These are phyloP conservation scores for Leonotis leonurus DNA, from an alignment of 257 asterid genomes.

Conservation along the genomic window DNA sequence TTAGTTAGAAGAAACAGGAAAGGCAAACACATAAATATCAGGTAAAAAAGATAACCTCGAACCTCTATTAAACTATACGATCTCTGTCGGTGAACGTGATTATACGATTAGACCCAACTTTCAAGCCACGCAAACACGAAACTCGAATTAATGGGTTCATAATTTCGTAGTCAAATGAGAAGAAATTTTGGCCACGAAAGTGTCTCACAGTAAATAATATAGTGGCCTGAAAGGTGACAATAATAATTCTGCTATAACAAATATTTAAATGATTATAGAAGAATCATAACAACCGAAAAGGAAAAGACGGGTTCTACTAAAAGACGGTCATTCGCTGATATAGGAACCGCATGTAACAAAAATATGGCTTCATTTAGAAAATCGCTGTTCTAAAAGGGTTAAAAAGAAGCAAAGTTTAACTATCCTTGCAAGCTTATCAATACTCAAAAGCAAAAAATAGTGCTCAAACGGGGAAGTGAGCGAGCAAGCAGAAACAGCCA, in stretches of 20 bases:
- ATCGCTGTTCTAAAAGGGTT: neutral
- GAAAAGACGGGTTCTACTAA: too few species aligned
- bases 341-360: neutral
- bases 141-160: neutral
- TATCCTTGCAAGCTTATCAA: neutral
- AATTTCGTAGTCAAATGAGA: neutral
- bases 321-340: neutral
- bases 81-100: neutral
- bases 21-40: neutral
- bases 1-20: neutral
- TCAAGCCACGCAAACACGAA: neutral
- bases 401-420: too few species aligned
- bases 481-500: neutral
- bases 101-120: neutral
- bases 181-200: neutral
- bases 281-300: neutral
- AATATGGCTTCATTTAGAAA: neutral
- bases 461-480: neutral
- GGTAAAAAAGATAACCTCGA: neutral
- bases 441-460: neutral
- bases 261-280: too few species aligned
- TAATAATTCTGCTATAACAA: slow-evolving; percentile 6
- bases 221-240: too few species aligned
- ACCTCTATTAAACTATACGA: neutral
- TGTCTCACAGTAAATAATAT: too few species aligned